Evolutionary conservation across 768 basidiomycete species (phyloP), one percentile per base, ranked within the genome.

Genomic region (Sarcodon aspratus): DNA sequence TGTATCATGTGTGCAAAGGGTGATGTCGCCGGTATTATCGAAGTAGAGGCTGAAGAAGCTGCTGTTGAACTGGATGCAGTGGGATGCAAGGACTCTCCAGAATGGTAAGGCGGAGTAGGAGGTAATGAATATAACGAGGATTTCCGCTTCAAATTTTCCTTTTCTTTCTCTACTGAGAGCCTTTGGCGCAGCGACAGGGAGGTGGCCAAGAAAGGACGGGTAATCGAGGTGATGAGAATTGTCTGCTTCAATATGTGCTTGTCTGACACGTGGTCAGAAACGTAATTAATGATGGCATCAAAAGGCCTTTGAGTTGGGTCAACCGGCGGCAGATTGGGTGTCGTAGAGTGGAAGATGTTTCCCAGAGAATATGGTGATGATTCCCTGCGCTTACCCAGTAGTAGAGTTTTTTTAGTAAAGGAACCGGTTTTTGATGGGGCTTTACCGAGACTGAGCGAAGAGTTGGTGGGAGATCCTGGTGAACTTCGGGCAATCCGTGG

Each of bases 221-320:
- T 58, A 33, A 71, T 60, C 10, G 69, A 66, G 21, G 68, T 69
- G 11, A 69, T 62, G 10, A 70, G 63, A 47, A 71, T 70, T 6
- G 66, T 53, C 35, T 65, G 63, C 53, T 67, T 68, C 13, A 71
- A 59, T 17, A 69, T 52, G 1, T 61, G 55, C 48, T 65, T 64
- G 52, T 67, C 64, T 3, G 62, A 51, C 27, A 63, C 46, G 12
- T 52, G 31, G 3, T 46, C 21, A 7, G 69, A 66, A 42, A 68
- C 54, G 56, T 64, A 69, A 48, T 70, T 65, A 49, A 70, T 44
- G 11, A 71, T 55, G 1, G 57, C 67, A 48, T 70, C 69, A 43
- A 70, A 67, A 1, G 68, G 60, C 5, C 65, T 62, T 48, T 67
- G 63, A 18, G 59, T 54, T 0, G 61, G 61, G 48, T 69, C 65